Percentiles rank a stretch among this genome's conserved stretches.
phyloP scores from a whole-genome alignment of 169 alveolate species.

The Babesia caballi region DNA sequence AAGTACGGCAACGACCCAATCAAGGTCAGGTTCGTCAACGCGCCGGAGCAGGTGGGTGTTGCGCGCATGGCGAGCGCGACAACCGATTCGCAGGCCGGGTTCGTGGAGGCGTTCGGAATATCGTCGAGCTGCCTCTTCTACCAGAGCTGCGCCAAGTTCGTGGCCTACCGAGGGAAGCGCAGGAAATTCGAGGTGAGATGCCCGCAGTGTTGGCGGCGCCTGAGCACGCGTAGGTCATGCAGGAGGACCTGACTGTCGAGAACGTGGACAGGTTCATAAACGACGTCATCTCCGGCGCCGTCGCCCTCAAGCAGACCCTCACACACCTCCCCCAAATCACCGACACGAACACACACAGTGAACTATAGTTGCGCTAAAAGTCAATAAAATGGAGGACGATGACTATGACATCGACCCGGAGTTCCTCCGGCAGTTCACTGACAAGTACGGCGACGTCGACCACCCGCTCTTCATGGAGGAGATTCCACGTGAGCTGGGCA shows the following conservation, averaged over 20 bases:
- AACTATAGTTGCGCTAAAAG: conserved; percentile 5
- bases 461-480: conserved; percentile 69
- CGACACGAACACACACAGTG: conserved; percentile 13
- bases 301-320: conserved; percentile 24
- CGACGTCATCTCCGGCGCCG: conserved; percentile 56
- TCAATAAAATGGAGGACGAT: conserved; percentile 41
- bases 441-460: conserved; percentile 58
- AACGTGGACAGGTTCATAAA: conserved; percentile 54
- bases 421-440: conserved; percentile 53
- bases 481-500: conserved; percentile 31
- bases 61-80: neutral
- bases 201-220: too few species aligned
- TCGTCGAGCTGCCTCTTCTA: conserved; percentile 35
- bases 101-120: conserved; percentile 46
- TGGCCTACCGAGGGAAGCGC: conserved; percentile 63
- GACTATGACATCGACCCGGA: conserved; percentile 58
- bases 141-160: conserved; percentile 47
- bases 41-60: conserved; percentile 36
- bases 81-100: neutral
- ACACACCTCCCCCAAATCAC: conserved; percentile 34
- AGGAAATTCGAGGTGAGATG: conserved; percentile 52
- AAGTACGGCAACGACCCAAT: conserved; percentile 71
- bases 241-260: conserved; percentile 10
- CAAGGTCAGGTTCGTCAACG: conserved; percentile 64
- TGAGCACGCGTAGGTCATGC: conserved; percentile 43